Base-by-base conservation (phyloP, 352 stramenopile species). In the Globisporangium rhizosaccharum region DNA sequence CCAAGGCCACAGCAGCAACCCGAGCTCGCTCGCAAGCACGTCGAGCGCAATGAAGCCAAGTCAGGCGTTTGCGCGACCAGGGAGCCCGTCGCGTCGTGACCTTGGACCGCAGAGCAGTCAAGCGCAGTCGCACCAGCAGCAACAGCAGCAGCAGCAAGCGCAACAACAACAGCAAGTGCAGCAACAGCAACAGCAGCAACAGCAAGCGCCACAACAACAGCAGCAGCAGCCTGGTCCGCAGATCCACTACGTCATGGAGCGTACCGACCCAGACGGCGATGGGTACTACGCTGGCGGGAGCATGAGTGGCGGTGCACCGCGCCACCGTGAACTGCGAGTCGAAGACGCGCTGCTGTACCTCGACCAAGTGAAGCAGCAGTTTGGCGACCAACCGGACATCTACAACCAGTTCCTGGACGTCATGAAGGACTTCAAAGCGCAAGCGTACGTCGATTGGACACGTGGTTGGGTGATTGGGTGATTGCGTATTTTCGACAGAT, bases 401-500 rank as follows among this genome's bases (percentile, higher is more conserved):
- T 99, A 99, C 90, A 99, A 99, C 80, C 96, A 99, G 72, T 99
- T 99, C 66, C 73, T 99, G 49, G 97, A 99, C 69, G 98, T 99
- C 59, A 99, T 99, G 97, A 99, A 99, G 84, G 98, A 98, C 46
- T 99, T 99, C 72, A 99, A 99, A 68, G 97, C 96, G 3, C 96
- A 99, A 70, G 89, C 87, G 46, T 82, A 69, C 53, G 72, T 64
- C 28, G 3, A 33, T 3, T 23, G 23, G 23, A 23, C 23, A 23
- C 23, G 23, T 23, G 23, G 23, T 23, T 23, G 18, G 9, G 30
- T 45, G 23, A 53, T 59, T 30, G 14, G 30, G 39, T 28, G 28
- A 18, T 10, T 58, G 7, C 3, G 17, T 58, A 4, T 30, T 44
- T n/a, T 18, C 10, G 39, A 45, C 39, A 14, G 11, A 14, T 45